A percentile compares a stretch with the other conserved stretches of the same genome.
These are phyloP conservation scores for Suaeda aralocaspica DNA, from an alignment of 148 eudicot species.

Conservation along the genomic window DNA sequence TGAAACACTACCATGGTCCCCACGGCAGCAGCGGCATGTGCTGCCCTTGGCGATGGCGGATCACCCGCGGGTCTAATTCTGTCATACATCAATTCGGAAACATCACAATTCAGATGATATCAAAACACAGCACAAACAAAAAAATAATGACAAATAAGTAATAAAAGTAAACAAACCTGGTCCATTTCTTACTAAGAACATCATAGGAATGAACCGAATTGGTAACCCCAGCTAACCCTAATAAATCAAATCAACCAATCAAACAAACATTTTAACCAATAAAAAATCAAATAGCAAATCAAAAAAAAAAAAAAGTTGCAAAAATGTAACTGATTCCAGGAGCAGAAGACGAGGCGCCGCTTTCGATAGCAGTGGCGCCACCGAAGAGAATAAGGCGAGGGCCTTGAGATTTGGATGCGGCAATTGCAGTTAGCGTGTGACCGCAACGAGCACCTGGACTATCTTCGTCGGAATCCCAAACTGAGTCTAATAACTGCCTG, in stretches of 20 bases:
- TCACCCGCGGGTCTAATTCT: constrained; percentile 90
- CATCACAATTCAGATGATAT: background rate
- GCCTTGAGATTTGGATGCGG: constrained; percentile 75
- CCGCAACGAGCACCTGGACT: constrained; percentile 85
- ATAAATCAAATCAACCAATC: constrained; percentile 6
- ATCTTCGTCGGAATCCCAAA: constrained; percentile 85
- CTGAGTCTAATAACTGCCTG: constrained; percentile 36
- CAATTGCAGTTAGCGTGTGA: constrained; percentile 88
- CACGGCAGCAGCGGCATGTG: constrained; percentile 89
- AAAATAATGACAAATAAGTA: background rate
- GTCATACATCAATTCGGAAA: background rate
- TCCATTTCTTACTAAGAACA: constrained; percentile 77
- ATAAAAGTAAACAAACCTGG: constrained; percentile 33
- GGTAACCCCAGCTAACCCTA: constrained; percentile 92
- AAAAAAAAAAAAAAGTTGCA: background rate
- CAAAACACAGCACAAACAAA: background rate
- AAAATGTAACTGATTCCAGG: constrained; percentile 54
- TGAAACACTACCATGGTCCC: constrained; percentile 99
- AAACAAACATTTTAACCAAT: background rate
- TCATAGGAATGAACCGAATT: constrained; percentile 78
- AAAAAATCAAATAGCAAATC: background rate
- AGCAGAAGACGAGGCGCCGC: constrained; percentile 56
- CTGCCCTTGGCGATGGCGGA: constrained; percentile 97
- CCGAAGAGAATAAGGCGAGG: constrained; percentile 91
- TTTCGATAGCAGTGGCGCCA: constrained; percentile 94